Evolutionary conservation across 2,329 filamentous ascomycete species (phyloP).

Genomic region (Colletotrichum sp.): DNA sequence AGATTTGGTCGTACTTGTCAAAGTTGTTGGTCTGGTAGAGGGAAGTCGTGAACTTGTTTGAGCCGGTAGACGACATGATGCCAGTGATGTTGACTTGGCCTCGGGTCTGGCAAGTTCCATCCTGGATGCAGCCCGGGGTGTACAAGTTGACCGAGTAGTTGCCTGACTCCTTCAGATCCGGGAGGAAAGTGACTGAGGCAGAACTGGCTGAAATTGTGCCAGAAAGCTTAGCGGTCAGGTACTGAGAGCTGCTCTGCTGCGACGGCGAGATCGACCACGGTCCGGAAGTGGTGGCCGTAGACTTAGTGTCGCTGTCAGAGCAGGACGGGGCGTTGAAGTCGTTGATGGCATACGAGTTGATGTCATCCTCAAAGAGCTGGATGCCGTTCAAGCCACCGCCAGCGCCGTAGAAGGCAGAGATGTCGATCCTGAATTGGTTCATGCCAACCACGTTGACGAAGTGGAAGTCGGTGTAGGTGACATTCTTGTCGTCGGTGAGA

Average conservation of each 20-base stretch:
- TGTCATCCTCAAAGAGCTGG: constrained; percentile 84
- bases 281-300: constrained; percentile 72
- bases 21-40: constrained; percentile 93
- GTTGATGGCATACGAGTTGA: constrained; percentile 83
- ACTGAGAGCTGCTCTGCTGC: constrained; percentile 73
- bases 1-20: constrained; percentile 96
- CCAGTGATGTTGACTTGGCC: constrained; percentile 85
- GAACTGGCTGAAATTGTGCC: constrained; percentile 60
- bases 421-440: constrained; percentile 83
- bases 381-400: constrained; percentile 88
- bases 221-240: constrained; percentile 72
- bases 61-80: constrained; percentile 59
- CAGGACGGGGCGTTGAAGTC: constrained; percentile 90
- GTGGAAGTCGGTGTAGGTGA: constrained; percentile 83
- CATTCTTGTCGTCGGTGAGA: constrained; percentile 71
- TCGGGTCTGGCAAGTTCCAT: constrained; percentile 75
- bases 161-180: constrained; percentile 85
- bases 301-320: constrained; percentile 60
- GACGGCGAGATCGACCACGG: constrained; percentile 76
- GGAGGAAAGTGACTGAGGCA: constrained; percentile 77
- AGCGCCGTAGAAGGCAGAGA: constrained; percentile 84
- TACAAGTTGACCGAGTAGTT: constrained; percentile 92
- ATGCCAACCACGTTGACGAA: constrained; percentile 91
- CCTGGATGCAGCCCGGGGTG: constrained; percentile 87
- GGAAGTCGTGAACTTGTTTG: constrained; percentile 59